Evolutionary conservation across 352 stramenopile genomes (phyloP), one percentile per base, ranked within the genome.

Genomic region (Pythium oligandrum): DNA sequence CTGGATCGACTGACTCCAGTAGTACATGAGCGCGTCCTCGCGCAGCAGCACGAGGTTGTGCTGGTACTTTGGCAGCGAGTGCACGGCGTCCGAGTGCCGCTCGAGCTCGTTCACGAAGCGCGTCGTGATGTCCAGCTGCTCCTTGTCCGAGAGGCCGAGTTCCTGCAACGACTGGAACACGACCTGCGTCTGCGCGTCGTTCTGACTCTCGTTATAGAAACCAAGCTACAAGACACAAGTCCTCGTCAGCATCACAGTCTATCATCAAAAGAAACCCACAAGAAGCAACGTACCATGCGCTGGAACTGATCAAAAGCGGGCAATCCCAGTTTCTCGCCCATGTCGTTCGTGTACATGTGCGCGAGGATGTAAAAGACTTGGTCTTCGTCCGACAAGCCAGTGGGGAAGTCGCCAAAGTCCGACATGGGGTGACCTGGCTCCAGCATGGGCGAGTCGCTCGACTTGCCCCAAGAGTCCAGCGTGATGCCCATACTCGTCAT

Each of bases 1-100:
- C 45, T 53, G 44, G 36, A 90, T 64, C 45, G 77, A 90, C 68
- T 90, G 80, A 63, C 80, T 93, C 83, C 83, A 93, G 57, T 89
- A 91, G 52, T 83, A 90, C 83, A 93, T 91, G 53, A 93, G 67
- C 26, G 83, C 83, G 55, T 93, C 78, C 53, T 93, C 83, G 11
- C 82, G 83, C 47, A 93, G 60, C 70, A 90, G 80, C 44, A 90
- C 74, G 56, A 93, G 65, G 55, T 89, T 90, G 71, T 90, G 74
- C 57, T 91, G 74, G 56, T 90, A 89, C 71, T 90, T 90, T 35
- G 80, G 74, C 54, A 93, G 61, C 44, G 78, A 88, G 64, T 91
- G 82, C 48, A 93, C 76, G 17, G 78, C 73, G 51, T 83, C 73
- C 37, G 83, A 84, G 59, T 79, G 61, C 12, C 75, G 75, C 36